A percentile compares a stretch with the other conserved stretches of the same genome.
phyloP scores from a whole-genome alignment of 768 basidiomycete genomes.

The Hysterangium stoloniferum region DNA sequence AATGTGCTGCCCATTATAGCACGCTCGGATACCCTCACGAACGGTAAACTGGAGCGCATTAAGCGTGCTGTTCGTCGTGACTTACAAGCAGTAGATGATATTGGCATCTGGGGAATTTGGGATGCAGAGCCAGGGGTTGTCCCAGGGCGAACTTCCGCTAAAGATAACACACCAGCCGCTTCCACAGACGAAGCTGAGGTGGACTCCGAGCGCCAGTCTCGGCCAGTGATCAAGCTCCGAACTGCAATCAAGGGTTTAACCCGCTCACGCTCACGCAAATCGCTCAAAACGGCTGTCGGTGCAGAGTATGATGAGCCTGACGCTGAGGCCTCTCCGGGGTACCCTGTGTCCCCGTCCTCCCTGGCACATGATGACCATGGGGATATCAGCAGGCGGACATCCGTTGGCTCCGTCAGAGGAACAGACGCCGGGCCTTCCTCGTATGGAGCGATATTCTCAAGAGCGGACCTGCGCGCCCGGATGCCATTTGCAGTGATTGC shows the following conservation, averaged over 20 bases:
- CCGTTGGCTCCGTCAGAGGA: slow-evolving; percentile 3
- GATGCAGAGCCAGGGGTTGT: slow-evolving; percentile 1
- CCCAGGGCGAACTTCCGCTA: background rate
- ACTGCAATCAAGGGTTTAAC: slow-evolving; percentile 35
- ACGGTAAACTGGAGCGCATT: slow-evolving; percentile 60
- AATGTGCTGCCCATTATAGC: slow-evolving; percentile 82
- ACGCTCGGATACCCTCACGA: slow-evolving; percentile 75
- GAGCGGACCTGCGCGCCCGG: slow-evolving; percentile 45
- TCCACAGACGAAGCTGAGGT: slow-evolving; percentile 32
- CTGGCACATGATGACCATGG: slow-evolving; percentile 7
- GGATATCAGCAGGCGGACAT: slow-evolving; percentile 15
- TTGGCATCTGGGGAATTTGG: slow-evolving; percentile 13
- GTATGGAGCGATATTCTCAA: slow-evolving; percentile 33
- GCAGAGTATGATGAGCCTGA: slow-evolving; percentile 29
- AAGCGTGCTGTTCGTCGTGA: slow-evolving; percentile 69
- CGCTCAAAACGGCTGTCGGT: slow-evolving; percentile 10
- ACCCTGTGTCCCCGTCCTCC: background rate
- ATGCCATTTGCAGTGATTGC: slow-evolving; percentile 78
- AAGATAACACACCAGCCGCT: background rate
- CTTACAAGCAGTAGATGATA: slow-evolving; percentile 45
- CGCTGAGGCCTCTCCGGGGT: slow-evolving; percentile 4
- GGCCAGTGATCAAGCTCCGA: slow-evolving; percentile 73
- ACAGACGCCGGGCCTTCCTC: background rate
- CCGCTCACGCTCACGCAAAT: slow-evolving; percentile 60
- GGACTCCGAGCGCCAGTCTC: slow-evolving; percentile 48